Evolutionary conservation across 78 protist genomes (phyloP), one percentile per base, ranked within the genome.

Genomic region (Polysphondylium violaceum): DNA sequence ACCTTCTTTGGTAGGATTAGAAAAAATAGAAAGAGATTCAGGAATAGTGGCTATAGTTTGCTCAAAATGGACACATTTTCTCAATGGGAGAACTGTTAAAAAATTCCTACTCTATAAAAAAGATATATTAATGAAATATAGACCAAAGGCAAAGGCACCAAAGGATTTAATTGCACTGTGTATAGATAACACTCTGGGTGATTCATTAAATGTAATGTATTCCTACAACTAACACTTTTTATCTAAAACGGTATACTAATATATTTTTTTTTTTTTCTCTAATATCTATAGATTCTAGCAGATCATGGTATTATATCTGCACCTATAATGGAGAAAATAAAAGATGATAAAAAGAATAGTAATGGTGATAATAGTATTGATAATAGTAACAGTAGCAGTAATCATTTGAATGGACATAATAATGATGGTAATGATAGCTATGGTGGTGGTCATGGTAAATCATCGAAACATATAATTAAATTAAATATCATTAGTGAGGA

Each of bases 31-130:
- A n/a, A n/a, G n/a, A n/a, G n/a, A n/a, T n/a, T n/a, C n/a, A n/a
- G n/a, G n/a, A n/a, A n/a, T n/a, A 27, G 78, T 72, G 8, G 44
- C 33, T 33, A 50, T 72, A 17, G 78, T 72, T 31, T 72, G 78
- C 36, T 72, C 78, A 44, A 72, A 72, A 33, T 72, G 78, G 78
- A 72, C 78, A 6, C 44, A 55, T 40, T 72, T 72, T 31, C 51
- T 72, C 44, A 72, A 72, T 40, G 40, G 44, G 23, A 72, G 78
- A 50, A 72, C 56, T 16, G 78, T 72, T 27, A 33, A 50, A 8
- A 72, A 50, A 27, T 72, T 72, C 51, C 9, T 72, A n/a, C 25
- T 50, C 5, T 72, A 72, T n/a, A 72, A 72, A 50, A 44, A 72
- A 72, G 78, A 72, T 27, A 31, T 72, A n/a, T 14, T n/a, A 41